A percentile compares a stretch with the other conserved stretches of the same genome.
Evolutionary conservation across 2,329 filamentous ascomycete species (phyloP).

Genomic region (Periconia digitata): DNA sequence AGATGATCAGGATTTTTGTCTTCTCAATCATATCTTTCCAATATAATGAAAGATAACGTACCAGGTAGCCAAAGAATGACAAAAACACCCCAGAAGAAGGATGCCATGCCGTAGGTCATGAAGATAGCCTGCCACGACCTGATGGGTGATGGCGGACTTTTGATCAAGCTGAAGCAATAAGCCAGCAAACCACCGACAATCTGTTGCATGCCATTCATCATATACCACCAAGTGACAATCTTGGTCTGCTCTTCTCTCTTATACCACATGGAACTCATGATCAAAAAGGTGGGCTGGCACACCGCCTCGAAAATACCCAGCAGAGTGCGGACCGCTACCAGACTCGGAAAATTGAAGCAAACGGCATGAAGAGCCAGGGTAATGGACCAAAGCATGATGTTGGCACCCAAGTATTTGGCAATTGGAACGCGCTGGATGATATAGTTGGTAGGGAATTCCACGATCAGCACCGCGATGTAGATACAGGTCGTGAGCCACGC

Average conservation of each 20-base stretch:
- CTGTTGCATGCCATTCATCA: constrained; percentile 76
- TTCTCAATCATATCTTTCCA: no score
- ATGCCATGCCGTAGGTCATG: constrained; percentile 64
- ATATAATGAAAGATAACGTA: constrained; percentile 6
- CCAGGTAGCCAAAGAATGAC: constrained; percentile 42
- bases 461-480: constrained; percentile 69
- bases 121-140: constrained; percentile 71
- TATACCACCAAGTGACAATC: constrained; percentile 70
- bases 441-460: constrained; percentile 73
- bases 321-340: constrained; percentile 64
- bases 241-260: constrained; percentile 67
- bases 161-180: constrained; percentile 48
- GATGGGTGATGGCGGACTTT: constrained; percentile 46
- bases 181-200: constrained; percentile 71
- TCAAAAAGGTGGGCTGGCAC: constrained; percentile 68
- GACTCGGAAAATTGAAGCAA: constrained; percentile 60
- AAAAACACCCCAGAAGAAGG: constrained; percentile 65
- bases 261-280: constrained; percentile 72
- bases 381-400: constrained; percentile 65
- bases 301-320: constrained; percentile 72
- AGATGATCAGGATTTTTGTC: constrained; percentile 3
- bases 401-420: constrained; percentile 66
- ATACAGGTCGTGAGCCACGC: constrained; percentile 74
- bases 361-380: constrained; percentile 64
- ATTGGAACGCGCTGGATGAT: constrained; percentile 65